Evolutionary conservation across 2,329 filamentous ascomycete species (phyloP).

Genomic region (Tolypocladium paradoxum): DNA sequence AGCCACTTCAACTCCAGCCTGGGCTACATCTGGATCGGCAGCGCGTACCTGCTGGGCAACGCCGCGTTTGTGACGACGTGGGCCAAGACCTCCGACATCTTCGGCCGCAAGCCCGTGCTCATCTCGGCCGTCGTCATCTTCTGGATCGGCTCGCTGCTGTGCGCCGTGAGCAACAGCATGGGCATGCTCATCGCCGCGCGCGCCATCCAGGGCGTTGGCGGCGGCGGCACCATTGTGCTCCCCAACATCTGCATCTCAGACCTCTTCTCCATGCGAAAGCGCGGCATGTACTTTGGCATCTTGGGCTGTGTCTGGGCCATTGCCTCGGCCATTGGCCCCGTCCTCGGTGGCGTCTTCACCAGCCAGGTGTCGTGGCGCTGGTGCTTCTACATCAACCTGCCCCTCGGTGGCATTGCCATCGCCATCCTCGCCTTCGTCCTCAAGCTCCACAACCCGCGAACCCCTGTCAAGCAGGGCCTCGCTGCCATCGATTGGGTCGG

Average conservation of each 20-base stretch:
- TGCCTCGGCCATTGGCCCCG: slow-evolving; percentile 53
- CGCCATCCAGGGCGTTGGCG: slow-evolving; percentile 46
- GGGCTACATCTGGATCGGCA: slow-evolving; percentile 71
- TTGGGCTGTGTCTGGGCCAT: slow-evolving; percentile 52
- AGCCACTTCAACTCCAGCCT: slow-evolving; percentile 51
- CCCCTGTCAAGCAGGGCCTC: slow-evolving; percentile 49
- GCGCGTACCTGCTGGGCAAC: slow-evolving; percentile 61
- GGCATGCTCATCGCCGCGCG: slow-evolving; percentile 42
- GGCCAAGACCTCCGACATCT: slow-evolving; percentile 52
- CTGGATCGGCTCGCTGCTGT: slow-evolving; percentile 43
- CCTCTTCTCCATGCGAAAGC: slow-evolving; percentile 38
- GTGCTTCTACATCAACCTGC: slow-evolving; percentile 59
- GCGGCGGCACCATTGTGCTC: slow-evolving; percentile 46
- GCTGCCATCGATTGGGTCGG: slow-evolving; percentile 51
- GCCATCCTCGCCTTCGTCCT: slow-evolving; percentile 48
- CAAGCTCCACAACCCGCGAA: slow-evolving; percentile 57
- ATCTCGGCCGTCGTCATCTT: slow-evolving; percentile 40
- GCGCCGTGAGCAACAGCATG: slow-evolving; percentile 38
- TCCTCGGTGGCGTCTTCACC: slow-evolving; percentile 60
- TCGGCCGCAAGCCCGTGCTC: slow-evolving; percentile 45
- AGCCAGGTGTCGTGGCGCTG: slow-evolving; percentile 55
- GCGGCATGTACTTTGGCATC: slow-evolving; percentile 41
- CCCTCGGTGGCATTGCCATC: slow-evolving; percentile 34
- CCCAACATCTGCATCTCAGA: slow-evolving; percentile 50
- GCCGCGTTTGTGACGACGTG: slow-evolving; percentile 58